phyloP scores from a whole-genome alignment of 2,329 filamentous ascomycete species.

The Orbilia ellipsospora region DNA sequence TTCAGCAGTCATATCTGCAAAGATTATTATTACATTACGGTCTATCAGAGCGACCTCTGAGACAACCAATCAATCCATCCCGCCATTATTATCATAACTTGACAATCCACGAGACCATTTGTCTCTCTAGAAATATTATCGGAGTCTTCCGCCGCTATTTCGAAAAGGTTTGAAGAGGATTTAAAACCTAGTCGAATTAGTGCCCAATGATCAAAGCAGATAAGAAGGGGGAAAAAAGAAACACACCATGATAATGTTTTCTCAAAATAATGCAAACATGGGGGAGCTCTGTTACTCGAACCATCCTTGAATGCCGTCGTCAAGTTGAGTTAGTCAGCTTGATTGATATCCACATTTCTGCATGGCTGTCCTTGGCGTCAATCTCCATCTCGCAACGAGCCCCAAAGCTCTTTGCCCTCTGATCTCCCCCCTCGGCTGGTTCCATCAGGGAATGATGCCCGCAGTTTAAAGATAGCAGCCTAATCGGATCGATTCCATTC shows the following conservation, averaged over 20 bases:
- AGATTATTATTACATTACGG: constrained; percentile 1
- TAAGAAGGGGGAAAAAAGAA: too few species aligned
- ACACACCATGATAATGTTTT: background rate
- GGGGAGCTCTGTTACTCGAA: constrained; percentile 35
- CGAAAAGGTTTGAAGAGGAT: too few species aligned
- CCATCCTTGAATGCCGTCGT: constrained; percentile 32
- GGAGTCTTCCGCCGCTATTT: too few species aligned
- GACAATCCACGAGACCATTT: too few species aligned
- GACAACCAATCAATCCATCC: constrained; percentile 17
- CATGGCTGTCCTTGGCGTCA: constrained; percentile 45
- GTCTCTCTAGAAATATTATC: too few species aligned
- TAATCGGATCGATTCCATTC: constrained; percentile 55
- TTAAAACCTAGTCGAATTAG: too few species aligned
- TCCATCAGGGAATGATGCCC: constrained; percentile 52
- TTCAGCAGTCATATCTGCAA: constrained; percentile 22
- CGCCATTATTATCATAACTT: too few species aligned
- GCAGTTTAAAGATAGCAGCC: constrained; percentile 53
- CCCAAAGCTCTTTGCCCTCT: constrained; percentile 44
- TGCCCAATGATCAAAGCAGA: too few species aligned
- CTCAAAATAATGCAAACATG: constrained; percentile 32
- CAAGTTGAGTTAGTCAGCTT: constrained; percentile 49
- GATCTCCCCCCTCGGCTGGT: constrained; percentile 40
- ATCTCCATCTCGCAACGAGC: constrained; percentile 42
- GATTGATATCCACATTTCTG: constrained; percentile 29
- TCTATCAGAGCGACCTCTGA: constrained; percentile 12